Evolutionary conservation across 2,329 filamentous ascomycete species (phyloP).

Genomic region (Beauveria varroae): DNA sequence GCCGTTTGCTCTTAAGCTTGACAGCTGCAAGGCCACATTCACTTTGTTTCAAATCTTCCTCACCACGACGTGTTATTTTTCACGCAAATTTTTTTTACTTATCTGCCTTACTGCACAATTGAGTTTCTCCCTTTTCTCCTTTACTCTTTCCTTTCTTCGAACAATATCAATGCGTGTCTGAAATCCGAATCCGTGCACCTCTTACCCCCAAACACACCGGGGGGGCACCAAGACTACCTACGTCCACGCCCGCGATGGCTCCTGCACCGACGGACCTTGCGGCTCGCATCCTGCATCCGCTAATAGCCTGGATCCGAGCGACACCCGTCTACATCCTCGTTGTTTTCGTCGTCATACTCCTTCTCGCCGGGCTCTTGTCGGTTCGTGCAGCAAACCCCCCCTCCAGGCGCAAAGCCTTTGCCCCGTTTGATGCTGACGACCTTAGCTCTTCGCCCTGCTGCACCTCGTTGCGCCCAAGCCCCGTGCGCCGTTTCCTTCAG

Average conservation of each 20-base stretch:
- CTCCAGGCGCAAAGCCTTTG: background rate
- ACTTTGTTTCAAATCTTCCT: background rate
- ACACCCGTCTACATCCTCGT: conserved; percentile 33
- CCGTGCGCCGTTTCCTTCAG: conserved; percentile 62
- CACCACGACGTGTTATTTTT: background rate
- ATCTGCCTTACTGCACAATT: background rate
- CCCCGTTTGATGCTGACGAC: background rate
- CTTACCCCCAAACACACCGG: background rate
- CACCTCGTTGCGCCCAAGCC: conserved; percentile 74
- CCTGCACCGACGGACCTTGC: conserved; percentile 25
- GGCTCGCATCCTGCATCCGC: conserved; percentile 25
- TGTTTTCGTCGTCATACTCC: conserved; percentile 25
- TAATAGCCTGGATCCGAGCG: conserved; percentile 29
- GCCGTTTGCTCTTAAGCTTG: conserved; percentile 6
- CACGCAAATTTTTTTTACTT: background rate
- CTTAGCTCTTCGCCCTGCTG: conserved; percentile 55
- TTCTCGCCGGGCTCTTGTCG: conserved; percentile 27
- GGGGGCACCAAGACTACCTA: background rate
- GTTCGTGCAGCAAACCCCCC: conserved; percentile 23
- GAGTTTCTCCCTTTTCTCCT: background rate
- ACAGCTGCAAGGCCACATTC: conserved; percentile 5
- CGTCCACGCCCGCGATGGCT: background rate
- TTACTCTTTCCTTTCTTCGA: background rate
- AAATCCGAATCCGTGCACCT: background rate
- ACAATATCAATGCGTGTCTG: background rate